phyloP scores from a whole-genome alignment of 176 grass and related monocot species.

The Zea luxurians region DNA sequence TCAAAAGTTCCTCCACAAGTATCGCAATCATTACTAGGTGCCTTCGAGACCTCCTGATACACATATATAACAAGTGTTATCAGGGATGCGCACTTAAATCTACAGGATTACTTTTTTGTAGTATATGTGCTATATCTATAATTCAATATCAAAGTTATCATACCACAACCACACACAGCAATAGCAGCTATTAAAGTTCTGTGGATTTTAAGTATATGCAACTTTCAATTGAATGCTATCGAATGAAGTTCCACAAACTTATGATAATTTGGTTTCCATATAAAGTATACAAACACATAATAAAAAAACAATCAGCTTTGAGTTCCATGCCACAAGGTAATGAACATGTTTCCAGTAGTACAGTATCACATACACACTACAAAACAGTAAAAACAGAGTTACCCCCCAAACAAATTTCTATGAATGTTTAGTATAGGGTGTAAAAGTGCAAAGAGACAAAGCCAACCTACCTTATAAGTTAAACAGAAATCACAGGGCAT shows the following conservation, averaged over 20 bases:
- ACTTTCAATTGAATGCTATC: not conserved
- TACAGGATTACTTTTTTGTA: not conserved
- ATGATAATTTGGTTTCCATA: conserved; percentile 1
- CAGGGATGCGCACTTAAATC: conserved; percentile 5
- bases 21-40: conserved; percentile 68
- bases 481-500: conserved; percentile 6
- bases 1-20: conserved; percentile 78
- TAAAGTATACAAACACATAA: not conserved
- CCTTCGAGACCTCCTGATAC: conserved; percentile 54
- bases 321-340: not conserved
- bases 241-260: not conserved
- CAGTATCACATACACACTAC: not conserved
- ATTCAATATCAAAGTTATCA: conserved; percentile 8
- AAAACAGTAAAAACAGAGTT: not conserved
- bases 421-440: not conserved
- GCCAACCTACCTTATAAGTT: not conserved
- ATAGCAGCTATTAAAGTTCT: not conserved
- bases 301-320: not conserved
- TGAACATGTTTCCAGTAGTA: not conserved
- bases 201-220: not conserved
- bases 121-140: not conserved
- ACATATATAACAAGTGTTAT: conserved; percentile 15
- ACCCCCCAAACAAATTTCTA: not conserved
- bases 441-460: not conserved
- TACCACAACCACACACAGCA: not conserved